Percentiles rank a stretch among this genome's conserved stretches.
These are phyloP conservation scores for Panicum miliaceum DNA, from an alignment of 176 grass and related monocot species.

Conservation along the genomic window DNA sequence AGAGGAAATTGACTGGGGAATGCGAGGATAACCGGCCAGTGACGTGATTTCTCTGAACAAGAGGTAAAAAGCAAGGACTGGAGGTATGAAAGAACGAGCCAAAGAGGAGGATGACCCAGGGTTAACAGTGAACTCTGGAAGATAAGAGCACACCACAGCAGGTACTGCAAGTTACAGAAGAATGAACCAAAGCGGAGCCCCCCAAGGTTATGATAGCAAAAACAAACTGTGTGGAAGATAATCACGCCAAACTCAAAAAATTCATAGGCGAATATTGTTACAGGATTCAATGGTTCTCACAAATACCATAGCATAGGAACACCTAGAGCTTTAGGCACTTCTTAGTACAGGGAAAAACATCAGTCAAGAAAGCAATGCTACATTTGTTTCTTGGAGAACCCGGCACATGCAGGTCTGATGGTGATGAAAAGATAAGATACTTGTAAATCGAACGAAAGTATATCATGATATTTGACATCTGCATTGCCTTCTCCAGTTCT, in stretches of 20 bases:
- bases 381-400: conserved; percentile 11
- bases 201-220: background rate
- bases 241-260: background rate
- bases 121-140: background rate
- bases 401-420: background rate
- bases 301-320: conserved; percentile 22
- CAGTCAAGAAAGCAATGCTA: conserved; percentile 6
- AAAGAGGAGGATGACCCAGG: background rate
- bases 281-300: conserved; percentile 26
- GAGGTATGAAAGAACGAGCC: background rate
- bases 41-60: conserved; percentile 26
- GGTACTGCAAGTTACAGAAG: background rate
- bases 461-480: conserved; percentile 20
- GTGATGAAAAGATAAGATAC: conserved; percentile 22
- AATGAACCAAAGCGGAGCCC: background rate
- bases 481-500: background rate
- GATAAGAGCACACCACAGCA: background rate
- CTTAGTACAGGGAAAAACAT: conserved; percentile 7
- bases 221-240: background rate
- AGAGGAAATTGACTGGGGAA: background rate
- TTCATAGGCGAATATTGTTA: conserved; percentile 27
- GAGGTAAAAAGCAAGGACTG: background rate
- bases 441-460: background rate
- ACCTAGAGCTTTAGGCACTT: background rate
- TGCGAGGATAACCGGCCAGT: conserved; percentile 27